phyloP scores from a whole-genome alignment of 306 rosid species.

The Sicyos baderoa region DNA sequence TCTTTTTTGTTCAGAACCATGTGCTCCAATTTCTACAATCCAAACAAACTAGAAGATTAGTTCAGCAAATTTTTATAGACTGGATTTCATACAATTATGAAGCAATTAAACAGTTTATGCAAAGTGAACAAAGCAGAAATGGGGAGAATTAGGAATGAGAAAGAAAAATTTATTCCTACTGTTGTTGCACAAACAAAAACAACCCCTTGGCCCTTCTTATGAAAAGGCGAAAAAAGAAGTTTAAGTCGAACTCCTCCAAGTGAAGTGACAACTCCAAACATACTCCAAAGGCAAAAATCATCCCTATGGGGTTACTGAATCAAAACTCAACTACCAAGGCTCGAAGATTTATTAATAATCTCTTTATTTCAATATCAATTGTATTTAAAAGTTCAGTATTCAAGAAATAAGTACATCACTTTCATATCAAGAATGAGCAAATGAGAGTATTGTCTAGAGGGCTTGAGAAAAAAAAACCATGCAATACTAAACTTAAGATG shows the following conservation, averaged over 20 bases:
- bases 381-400: not conserved
- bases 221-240: too few species aligned
- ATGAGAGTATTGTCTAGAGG: not conserved
- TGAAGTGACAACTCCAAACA: too few species aligned
- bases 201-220: too few species aligned
- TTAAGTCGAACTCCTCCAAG: too few species aligned
- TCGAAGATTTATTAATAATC: not conserved
- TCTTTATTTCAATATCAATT: not conserved
- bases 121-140: not conserved
- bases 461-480: not conserved
- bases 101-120: not conserved
- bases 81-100: not conserved
- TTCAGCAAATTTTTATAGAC: not conserved
- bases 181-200: not conserved
- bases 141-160: not conserved
- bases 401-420: not conserved
- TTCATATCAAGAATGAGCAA: not conserved
- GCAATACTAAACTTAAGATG: not conserved
- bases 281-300: too few species aligned
- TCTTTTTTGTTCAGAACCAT: slow-evolving; percentile 60
- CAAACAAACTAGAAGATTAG: slow-evolving; percentile 4
- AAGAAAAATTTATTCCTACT: not conserved
- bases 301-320: too few species aligned
- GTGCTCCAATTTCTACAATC: slow-evolving; percentile 62
- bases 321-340: not conserved